Base-by-base conservation (phyloP, 495 filamentous ascomycete species). In the Penicillium goetzii region DNA sequence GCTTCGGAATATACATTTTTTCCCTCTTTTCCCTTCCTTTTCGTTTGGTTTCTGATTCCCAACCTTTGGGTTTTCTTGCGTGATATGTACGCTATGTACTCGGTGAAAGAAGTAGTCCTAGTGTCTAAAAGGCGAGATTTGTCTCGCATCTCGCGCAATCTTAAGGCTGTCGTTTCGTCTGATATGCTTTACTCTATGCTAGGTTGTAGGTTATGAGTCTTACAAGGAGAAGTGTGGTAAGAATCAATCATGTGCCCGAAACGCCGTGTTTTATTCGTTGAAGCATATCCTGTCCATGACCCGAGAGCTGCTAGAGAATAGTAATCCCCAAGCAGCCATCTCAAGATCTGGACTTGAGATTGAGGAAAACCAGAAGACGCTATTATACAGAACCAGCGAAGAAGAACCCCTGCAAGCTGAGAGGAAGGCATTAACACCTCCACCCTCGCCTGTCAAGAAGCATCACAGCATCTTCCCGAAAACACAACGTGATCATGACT, bases 351-450 rank as follows among this genome's bases (percentile, higher is more conserved):
- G 26, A 51, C 47, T 51, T 51, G 23, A 51, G 47, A 51, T 51
- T 9, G 14, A 15, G 50, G 50, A 40, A 40, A 69, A 58, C 49
- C 57, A 60, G 25, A 66, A 59, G 60, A 55, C 68, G 64, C 68
- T 70, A 70, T 70, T 67, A 51, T 70, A 67, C 68, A 69, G 63
- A 61, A 63, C 58, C 58, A 65, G 52, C 43, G 49, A 38, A 59
- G 47, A 56, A 50, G 60, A 17, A 52, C 3, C 17, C 28, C 32
- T 21, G 30, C 32, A 56, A 28, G 28, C 57, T 43, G 14, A 33
- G 41, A 50, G 15, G 50, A 25, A 38, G 17, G 32, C 15, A 38
- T 34, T 51, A 14, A 23, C 28, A 34, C 32, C 9, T 38, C 25
- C n/a, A 38, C 32, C 23, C 28, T 15, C 25, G 25, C 28, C 15